A percentile compares a stretch with the other conserved stretches of the same genome.
These are phyloP conservation scores for Cadophora malorum DNA, from an alignment of 2,329 filamentous ascomycete genomes.

Conservation along the genomic window DNA sequence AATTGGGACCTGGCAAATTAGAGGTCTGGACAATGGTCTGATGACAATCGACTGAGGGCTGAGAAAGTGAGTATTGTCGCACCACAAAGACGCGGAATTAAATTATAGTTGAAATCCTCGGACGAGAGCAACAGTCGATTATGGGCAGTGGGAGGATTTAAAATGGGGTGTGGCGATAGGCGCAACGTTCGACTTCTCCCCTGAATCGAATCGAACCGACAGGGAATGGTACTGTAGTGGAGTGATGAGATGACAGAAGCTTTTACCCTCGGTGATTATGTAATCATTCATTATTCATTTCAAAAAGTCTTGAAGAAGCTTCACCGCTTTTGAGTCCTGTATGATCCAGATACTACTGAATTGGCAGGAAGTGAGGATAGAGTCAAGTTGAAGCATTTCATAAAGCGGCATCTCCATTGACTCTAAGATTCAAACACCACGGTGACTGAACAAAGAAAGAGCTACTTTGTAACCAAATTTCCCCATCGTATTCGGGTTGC, in stretches of 20 bases:
- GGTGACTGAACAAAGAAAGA: not conserved
- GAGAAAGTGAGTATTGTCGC: constrained; percentile 16
- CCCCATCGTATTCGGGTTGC: constrained; percentile 8
- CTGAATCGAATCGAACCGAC: constrained; percentile 17
- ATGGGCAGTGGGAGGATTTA: not conserved
- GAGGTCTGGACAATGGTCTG: constrained; percentile 26
- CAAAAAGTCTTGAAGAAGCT: not conserved
- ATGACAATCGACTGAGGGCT: constrained; percentile 27
- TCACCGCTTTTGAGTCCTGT: too few relatives aligned
- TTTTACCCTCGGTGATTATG: not conserved
- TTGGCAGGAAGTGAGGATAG: not conserved
- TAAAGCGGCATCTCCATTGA: too few relatives aligned
- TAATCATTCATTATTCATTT: not conserved
- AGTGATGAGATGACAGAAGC: constrained; percentile 8
- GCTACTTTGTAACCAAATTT: not conserved
- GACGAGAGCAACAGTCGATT: constrained; percentile 1
- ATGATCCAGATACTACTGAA: too few relatives aligned
- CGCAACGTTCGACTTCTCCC: constrained; percentile 11
- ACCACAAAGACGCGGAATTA: constrained; percentile 22
- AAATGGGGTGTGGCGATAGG: constrained; percentile 14
- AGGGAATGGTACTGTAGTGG: not conserved
- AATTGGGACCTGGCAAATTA: constrained; percentile 25
- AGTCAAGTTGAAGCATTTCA: not conserved
- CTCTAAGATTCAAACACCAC: not conserved
- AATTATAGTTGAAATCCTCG: not conserved